Evolutionary conservation across 75 land plant species (phyloP).

Genomic region (Selaginella tamariscina): DNA sequence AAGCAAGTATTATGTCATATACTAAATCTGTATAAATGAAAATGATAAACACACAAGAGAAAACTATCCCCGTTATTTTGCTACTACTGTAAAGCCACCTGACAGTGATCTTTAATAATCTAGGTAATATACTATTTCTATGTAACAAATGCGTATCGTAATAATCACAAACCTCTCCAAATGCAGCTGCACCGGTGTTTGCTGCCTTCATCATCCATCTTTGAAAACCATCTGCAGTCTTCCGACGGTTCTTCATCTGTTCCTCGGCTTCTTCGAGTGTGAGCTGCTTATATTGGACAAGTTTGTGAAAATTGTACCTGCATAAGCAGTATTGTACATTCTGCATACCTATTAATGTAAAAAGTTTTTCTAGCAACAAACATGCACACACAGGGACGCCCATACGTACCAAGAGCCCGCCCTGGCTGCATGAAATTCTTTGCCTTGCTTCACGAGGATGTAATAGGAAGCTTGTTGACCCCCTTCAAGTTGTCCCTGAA

Average conservation of each 20-base stretch:
- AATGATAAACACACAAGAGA: too few relatives aligned
- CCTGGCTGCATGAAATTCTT: conserved; percentile 83
- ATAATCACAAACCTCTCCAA: too few relatives aligned
- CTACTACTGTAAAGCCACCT: too few relatives aligned
- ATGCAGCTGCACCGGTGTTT: conserved; percentile 76
- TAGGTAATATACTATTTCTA: too few relatives aligned
- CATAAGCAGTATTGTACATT: neutral
- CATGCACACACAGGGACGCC: neutral
- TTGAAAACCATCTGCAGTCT: conserved; percentile 87
- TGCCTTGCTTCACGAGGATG: conserved; percentile 64
- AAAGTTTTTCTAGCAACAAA: neutral
- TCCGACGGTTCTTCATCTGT: conserved; percentile 86
- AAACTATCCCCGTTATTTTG: too few relatives aligned
- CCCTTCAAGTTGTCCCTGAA: conserved; percentile 87
- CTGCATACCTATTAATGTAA: neutral
- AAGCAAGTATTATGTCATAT: too few relatives aligned
- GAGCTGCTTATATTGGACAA: conserved; percentile 95
- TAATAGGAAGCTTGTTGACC: conserved; percentile 83
- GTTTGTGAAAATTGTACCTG: conserved; percentile 92
- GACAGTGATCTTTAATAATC: too few relatives aligned
- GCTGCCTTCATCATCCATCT: conserved; percentile 99
- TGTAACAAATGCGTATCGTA: too few relatives aligned
- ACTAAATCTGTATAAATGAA: too few relatives aligned
- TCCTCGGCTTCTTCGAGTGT: conserved; percentile 99
- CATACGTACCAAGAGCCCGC: conserved; percentile 83